Conservation (phyloP, 441 rosid species). For the Isatis lusitanica region DNA sequence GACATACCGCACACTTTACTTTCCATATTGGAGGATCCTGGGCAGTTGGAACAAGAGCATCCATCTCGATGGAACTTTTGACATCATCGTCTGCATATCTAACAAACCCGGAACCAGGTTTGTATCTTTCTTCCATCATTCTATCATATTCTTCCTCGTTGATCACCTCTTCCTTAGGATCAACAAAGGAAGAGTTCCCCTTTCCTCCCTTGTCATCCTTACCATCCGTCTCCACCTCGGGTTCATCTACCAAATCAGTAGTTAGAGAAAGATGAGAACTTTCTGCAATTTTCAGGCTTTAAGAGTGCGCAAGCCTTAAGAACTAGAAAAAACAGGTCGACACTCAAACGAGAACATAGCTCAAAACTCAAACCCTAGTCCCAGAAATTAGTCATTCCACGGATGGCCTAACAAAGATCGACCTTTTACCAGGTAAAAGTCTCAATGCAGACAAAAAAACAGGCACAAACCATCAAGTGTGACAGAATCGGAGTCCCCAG, state of each 20-base stretch:
- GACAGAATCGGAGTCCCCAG: neutral
- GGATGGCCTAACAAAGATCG: neutral
- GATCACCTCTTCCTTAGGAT: constrained; percentile 80
- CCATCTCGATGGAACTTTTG: constrained; percentile 56
- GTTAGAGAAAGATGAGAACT: neutral
- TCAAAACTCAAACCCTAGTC: constrained; percentile 27
- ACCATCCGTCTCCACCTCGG: constrained; percentile 41
- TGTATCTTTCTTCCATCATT: constrained; percentile 85
- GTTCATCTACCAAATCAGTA: constrained; percentile 47
- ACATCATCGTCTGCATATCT: constrained; percentile 57
- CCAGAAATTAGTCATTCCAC: neutral
- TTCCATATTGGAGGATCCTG: constrained; percentile 82
- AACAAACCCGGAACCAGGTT: constrained; percentile 48
- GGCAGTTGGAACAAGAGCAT: constrained; percentile 47
- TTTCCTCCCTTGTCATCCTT: constrained; percentile 47
- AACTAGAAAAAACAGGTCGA: neutral
- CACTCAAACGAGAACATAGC: constrained; percentile 1
- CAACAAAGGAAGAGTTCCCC: constrained; percentile 41
- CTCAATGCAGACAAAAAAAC: neutral
- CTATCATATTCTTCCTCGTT: constrained; percentile 81
- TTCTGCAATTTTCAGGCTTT: neutral
- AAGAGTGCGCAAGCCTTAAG: neutral
- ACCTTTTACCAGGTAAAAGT: neutral
- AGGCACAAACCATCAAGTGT: neutral
- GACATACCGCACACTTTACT: constrained; percentile 85